A percentile compares a stretch with the other conserved stretches of the same genome.
These are phyloP conservation scores for Falciphora oryzae DNA, from an alignment of 2,329 filamentous ascomycete species.

Conservation along the genomic window DNA sequence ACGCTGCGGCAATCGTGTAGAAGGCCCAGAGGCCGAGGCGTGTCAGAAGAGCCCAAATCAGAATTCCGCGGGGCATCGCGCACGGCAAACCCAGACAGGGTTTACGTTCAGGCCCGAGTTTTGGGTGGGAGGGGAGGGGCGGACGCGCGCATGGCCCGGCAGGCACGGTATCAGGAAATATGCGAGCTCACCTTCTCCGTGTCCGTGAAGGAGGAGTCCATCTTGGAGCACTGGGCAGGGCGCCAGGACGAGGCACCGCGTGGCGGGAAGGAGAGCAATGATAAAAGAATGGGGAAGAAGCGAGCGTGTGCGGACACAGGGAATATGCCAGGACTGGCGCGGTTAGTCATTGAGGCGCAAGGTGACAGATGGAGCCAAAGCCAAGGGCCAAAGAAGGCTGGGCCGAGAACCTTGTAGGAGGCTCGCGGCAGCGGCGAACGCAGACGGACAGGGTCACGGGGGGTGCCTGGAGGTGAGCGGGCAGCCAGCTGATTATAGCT, in stretches of 20 bases:
- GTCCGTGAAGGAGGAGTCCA: constrained; percentile 43
- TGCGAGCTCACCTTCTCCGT: constrained; percentile 42
- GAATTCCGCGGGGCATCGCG: background rate
- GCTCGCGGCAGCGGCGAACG: constrained; percentile 11
- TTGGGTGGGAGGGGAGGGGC: constrained; percentile 9
- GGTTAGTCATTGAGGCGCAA: constrained; percentile 27
- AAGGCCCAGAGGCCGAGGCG: background rate
- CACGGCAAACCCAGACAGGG: background rate
- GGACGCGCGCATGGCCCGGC: constrained; percentile 6
- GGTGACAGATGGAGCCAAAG: constrained; percentile 13
- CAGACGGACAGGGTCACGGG: constrained; percentile 7
- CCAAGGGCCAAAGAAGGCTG: constrained; percentile 3
- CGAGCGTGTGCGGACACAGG: constrained; percentile 21
- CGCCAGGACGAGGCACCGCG: constrained; percentile 11
- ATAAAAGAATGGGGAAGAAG: constrained; percentile 17
- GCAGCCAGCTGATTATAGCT: constrained; percentile 3
- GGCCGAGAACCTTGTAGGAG: background rate
- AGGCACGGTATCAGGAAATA: constrained; percentile 11
- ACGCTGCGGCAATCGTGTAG: constrained; percentile 30
- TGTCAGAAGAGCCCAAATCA: background rate
- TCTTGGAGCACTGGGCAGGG: constrained; percentile 22
- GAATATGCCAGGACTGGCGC: constrained; percentile 23
- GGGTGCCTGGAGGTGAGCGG: background rate
- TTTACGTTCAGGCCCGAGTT: constrained; percentile 11
- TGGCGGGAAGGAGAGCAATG: constrained; percentile 17